Evolutionary conservation across 352 stramenopile genomes (phyloP).

Genomic region (Phytophthora pini): DNA sequence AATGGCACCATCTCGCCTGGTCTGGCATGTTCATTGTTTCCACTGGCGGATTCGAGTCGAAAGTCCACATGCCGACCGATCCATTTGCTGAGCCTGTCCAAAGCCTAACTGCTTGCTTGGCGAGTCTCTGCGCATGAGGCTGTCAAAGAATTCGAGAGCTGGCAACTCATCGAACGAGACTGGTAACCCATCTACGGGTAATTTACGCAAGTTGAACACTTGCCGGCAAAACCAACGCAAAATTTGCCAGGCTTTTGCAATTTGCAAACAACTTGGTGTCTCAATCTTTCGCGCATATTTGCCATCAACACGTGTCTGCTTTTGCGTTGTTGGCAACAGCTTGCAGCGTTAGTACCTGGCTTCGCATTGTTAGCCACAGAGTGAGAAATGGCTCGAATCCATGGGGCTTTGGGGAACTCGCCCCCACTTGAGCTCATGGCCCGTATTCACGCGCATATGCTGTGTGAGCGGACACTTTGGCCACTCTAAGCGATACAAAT

Average conservation of each 20-base stretch:
- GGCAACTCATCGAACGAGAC: not conserved
- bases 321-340: not conserved
- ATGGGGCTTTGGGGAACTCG: constrained; percentile 25
- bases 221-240: too few relatives aligned
- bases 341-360: constrained; percentile 19
- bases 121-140: constrained; percentile 9
- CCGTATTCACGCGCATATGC: constrained; percentile 5
- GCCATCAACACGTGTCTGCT: constrained; percentile 8
- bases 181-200: too few relatives aligned
- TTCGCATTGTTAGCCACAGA: constrained; percentile 10
- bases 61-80: constrained; percentile 20
- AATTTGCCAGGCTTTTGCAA: too few relatives aligned
- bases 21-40: constrained; percentile 1
- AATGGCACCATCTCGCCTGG: constrained; percentile 21
- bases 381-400: constrained; percentile 11
- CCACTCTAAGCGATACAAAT: constrained; percentile 3
- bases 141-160: constrained; percentile 12
- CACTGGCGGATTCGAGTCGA: constrained; percentile 1
- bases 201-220: too few relatives aligned
- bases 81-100: constrained; percentile 29
- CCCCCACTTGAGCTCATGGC: constrained; percentile 11
- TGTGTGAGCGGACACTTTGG: constrained; percentile 17
- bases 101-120: not conserved
- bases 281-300: constrained; percentile 22
- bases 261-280: constrained; percentile 6